Percentiles rank a stretch among this genome's conserved stretches.
Evolutionary conservation across 2,329 filamentous ascomycete species (phyloP).

Genomic region (Xylaria multiplex): DNA sequence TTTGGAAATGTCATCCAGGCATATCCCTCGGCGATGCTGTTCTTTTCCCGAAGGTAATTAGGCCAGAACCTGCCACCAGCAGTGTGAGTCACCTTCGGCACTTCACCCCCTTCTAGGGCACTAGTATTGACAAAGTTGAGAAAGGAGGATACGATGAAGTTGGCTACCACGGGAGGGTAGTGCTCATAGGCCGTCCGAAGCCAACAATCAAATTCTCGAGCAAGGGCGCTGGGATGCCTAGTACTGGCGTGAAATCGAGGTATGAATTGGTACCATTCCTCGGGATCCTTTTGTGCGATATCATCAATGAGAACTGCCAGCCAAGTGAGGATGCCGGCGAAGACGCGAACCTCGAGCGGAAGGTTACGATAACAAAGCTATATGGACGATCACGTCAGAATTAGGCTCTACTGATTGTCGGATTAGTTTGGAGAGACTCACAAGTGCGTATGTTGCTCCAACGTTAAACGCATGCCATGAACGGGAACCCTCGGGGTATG

Average conservation of each 20-base stretch:
- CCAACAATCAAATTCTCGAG: slow-evolving; percentile 38
- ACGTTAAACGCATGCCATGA: slow-evolving; percentile 18
- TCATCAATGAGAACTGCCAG: slow-evolving; percentile 47
- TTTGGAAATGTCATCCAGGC: slow-evolving; percentile 45
- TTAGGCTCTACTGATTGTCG: background rate
- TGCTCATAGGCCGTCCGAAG: slow-evolving; percentile 37
- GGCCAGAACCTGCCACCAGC: slow-evolving; percentile 40
- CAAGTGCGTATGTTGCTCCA: slow-evolving; percentile 14
- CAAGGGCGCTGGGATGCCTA: slow-evolving; percentile 35
- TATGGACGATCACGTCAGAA: background rate
- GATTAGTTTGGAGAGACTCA: slow-evolving; percentile 3
- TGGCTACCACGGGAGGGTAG: slow-evolving; percentile 42
- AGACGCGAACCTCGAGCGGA: slow-evolving; percentile 44
- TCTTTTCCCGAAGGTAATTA: slow-evolving; percentile 44
- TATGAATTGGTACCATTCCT: slow-evolving; percentile 42
- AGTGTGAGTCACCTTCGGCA: slow-evolving; percentile 34
- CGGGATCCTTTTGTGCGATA: slow-evolving; percentile 29
- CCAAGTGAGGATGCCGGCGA: slow-evolving; percentile 49
- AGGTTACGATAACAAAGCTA: slow-evolving; percentile 28
- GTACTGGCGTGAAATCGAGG: slow-evolving; percentile 38
- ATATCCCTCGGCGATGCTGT: slow-evolving; percentile 43
- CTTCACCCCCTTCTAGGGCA: slow-evolving; percentile 39
- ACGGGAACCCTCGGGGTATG: slow-evolving; percentile 24
- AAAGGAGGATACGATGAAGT: slow-evolving; percentile 41
- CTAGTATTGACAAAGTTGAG: slow-evolving; percentile 46